Conservation (phyloP, 73 alveolate species). For the Breviolum minutum region DNA sequence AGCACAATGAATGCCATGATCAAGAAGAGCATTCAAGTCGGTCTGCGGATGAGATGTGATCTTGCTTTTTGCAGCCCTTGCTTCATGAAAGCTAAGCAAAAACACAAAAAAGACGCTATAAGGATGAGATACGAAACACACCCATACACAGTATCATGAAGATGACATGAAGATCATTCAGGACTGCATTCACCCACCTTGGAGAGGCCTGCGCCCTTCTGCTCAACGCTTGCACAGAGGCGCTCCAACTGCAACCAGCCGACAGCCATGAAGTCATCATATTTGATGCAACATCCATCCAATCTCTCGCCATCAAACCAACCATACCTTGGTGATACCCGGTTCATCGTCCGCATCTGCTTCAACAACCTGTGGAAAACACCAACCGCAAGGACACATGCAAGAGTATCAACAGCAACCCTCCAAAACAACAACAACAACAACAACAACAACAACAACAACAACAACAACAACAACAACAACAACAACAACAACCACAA, state of each 20-base stretch:
- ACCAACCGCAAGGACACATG: neutral
- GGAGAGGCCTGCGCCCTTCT: conserved; percentile 89
- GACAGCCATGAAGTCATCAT: neutral
- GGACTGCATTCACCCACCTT: neutral
- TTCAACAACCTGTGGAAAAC: conserved; percentile 44
- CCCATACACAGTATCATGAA: neutral
- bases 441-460: no score
- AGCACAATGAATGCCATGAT: conserved; percentile 90
- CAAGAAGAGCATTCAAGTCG: conserved; percentile 80
- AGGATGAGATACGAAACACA: no score
- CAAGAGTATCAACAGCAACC: neutral
- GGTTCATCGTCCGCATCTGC: conserved; percentile 93
- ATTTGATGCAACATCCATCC: neutral
- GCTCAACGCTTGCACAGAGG: conserved; percentile 87
- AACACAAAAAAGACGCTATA: no score
- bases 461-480: no score
- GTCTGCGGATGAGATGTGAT: neutral
- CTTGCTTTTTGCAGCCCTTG: no score
- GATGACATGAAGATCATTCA: neutral
- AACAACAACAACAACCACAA: no score
- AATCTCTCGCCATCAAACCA: no score
- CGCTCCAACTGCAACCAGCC: conserved; percentile 65
- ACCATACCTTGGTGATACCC: conserved; percentile 66
- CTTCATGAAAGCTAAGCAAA: no score
- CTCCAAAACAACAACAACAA: no score